Evolutionary conservation across 768 basidiomycete genomes (phyloP), one percentile per base, ranked within the genome.

Genomic region (Boletus insuetus): DNA sequence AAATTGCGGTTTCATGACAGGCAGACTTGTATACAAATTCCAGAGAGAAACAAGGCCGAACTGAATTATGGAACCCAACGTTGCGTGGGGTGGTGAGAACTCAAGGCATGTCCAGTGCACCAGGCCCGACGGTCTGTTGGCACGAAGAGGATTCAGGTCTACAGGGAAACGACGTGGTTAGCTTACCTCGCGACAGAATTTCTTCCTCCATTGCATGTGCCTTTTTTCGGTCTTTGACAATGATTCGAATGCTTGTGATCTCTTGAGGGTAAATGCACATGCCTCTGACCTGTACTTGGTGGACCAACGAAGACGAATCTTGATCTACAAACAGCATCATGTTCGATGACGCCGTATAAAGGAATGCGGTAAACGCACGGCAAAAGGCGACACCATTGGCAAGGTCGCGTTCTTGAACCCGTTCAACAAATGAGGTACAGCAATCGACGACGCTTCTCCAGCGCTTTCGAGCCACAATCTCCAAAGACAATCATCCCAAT

Each of bases 401-500:
- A 34, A 42, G 6, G 53, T 60, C 44, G 50, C 16, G 24, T 61
- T 56, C 47, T 14, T 48, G 44, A 38, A 12, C 38, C 11, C 51
- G 11, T 59, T 58, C 52, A 8, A 37, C n/a, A 58, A 32, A n/a
- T 32, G 58, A 24, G 64, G 61, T 2, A 58, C 34, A 1, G 19
- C 43, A 16, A 70, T 47, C 37, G 61, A 61, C 46, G 61, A 56
- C 7, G 73, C 66, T 13, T 69, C 69, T 14, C 84, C 84, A 35
- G 75, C 77, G 51, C 74, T 77, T 52, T 83, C 79, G 26, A 86
- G 73, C 74, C 80, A 81, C 53, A 85, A 55, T 60, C 83, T 82
- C 85, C 85, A 87, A 14, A 86, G 67, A 64, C 86, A 87, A 54
- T 84, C 82, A 34, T 77, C 73, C 85, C 85, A 87, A 54, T 85